Base-by-base conservation (phyloP, 306 rosid species). In the Coriaria nepalensis region DNA sequence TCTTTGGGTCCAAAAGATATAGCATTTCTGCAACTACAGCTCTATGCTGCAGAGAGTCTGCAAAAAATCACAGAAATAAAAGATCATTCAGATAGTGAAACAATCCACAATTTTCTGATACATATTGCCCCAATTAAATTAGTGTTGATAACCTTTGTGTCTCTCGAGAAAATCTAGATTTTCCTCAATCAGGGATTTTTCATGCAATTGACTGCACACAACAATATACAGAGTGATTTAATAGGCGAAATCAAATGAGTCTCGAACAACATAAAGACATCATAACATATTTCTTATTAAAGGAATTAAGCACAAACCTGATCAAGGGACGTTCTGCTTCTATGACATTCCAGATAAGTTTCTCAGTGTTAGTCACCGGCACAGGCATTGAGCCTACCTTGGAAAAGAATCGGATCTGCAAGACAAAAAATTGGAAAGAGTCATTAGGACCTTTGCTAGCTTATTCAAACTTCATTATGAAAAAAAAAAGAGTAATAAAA, bases 11-110 rank as follows among this genome's bases (percentile, higher is more conserved):
- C 72, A 82, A 70, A 71, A 69, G 63, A 74, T 66, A 69, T 44
- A 81, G 56, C 71, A 78, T 70, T 76, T 92, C 94, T 8, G 93
- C 80, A 65, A 56, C 87, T 33, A 95, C 94, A 52, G 86, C 87
- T 69, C 93, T 79, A 52, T 85, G 93, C 93, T 77, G 73, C 76
- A 92, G 76, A 59, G 96, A 92, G 68, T 79, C 98, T 92, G 85
- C 70, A 53, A 37, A 44, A 34, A 50, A 20, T 20, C 29, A 20
- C 29, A 20, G 29, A 20, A 3, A 35, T 14, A 35, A 32, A 68
- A 53, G 36, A 40, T 45, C 10, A 6, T 4, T 2, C 2, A 13
- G 10, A 45, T 14, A 45, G 29, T 14, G 8, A 45, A 45, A 5
- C 4, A 10, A 4, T 32, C 49, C 40, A 53, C 37, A 53, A 40